Conservation (phyloP, 768 basidiomycete species). For the Suillus ampliporus region DNA sequence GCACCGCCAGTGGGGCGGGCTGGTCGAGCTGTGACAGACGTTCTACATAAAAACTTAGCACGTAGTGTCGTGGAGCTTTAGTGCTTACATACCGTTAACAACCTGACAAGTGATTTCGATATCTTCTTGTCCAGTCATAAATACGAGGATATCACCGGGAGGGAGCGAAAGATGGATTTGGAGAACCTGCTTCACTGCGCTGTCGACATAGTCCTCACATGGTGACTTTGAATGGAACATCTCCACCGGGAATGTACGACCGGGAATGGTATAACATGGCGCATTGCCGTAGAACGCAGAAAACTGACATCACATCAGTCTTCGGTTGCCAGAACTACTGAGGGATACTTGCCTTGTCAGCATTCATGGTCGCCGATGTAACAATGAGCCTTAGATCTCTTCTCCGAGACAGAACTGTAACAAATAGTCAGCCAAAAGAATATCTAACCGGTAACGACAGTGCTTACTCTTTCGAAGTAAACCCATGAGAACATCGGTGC, state of each 20-base stretch:
- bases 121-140: slow-evolving; percentile 99
- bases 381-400: slow-evolving; percentile 96
- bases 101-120: slow-evolving; percentile 98
- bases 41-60: slow-evolving; percentile 67
- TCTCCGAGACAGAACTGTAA: slow-evolving; percentile 79
- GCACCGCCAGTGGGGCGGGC: slow-evolving; percentile 79
- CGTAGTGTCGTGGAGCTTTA: not conserved
- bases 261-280: slow-evolving; percentile 91
- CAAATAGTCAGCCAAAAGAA: slow-evolving; percentile 12
- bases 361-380: slow-evolving; percentile 99
- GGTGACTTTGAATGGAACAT: slow-evolving; percentile 96
- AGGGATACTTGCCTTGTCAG: slow-evolving; percentile 77
- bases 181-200: slow-evolving; percentile 96
- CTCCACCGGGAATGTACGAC: slow-evolving; percentile 97
- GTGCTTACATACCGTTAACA: slow-evolving; percentile 66
- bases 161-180: slow-evolving; percentile 95
- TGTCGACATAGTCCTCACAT: slow-evolving; percentile 98
- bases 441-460: not conserved
- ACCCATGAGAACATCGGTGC: slow-evolving; percentile 98
- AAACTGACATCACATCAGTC: slow-evolving; percentile 62
- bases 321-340: slow-evolving; percentile 3
- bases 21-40: slow-evolving; percentile 92
- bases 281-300: slow-evolving; percentile 95
- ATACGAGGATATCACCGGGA: slow-evolving; percentile 93
- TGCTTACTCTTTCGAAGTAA: slow-evolving; percentile 86